A percentile compares a stretch with the other conserved stretches of the same genome.
Conservation (phyloP, 1,284 basidiomycete genomes). For the Melampsora larici-populina region DNA sequence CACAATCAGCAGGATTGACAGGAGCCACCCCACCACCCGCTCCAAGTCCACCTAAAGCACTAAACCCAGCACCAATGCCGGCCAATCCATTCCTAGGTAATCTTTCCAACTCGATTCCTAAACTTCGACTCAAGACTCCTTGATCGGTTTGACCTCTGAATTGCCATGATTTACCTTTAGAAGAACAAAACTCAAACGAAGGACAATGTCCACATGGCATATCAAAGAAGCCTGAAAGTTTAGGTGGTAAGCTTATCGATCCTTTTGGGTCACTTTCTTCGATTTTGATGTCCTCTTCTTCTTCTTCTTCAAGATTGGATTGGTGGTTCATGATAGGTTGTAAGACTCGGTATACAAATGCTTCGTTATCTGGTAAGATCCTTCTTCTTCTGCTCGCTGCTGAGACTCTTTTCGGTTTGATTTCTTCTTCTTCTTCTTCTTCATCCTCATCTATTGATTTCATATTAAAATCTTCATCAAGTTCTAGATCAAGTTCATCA, state of each 20-base stretch:
- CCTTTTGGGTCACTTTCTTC: background rate
- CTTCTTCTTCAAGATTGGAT: background rate
- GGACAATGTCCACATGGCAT: constrained; percentile 44
- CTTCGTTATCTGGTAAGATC: constrained; percentile 36
- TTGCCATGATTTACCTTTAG: constrained; percentile 43
- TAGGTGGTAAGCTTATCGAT: constrained; percentile 19
- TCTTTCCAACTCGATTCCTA: constrained; percentile 12
- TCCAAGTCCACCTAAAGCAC: constrained; percentile 37
- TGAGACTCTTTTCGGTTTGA: background rate
- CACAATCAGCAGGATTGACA: constrained; percentile 43
- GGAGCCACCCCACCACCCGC: constrained; percentile 39
- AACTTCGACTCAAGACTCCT: background rate
- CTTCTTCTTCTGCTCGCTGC: background rate
- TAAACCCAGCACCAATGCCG: constrained; percentile 43
- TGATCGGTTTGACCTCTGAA: constrained; percentile 27
- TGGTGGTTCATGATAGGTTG: constrained; percentile 25
- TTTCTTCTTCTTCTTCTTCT: constrained; percentile 15
- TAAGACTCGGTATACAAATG: constrained; percentile 43
- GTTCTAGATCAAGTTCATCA: background rate
- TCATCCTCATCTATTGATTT: background rate
- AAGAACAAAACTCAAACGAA: constrained; percentile 43
- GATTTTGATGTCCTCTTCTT: background rate
- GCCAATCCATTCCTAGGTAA: constrained; percentile 40
- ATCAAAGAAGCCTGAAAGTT: constrained; percentile 39
- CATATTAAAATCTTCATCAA: background rate